phyloP scores from a whole-genome alignment of 148 eudicot species.

The Chenopodium suecicum region DNA sequence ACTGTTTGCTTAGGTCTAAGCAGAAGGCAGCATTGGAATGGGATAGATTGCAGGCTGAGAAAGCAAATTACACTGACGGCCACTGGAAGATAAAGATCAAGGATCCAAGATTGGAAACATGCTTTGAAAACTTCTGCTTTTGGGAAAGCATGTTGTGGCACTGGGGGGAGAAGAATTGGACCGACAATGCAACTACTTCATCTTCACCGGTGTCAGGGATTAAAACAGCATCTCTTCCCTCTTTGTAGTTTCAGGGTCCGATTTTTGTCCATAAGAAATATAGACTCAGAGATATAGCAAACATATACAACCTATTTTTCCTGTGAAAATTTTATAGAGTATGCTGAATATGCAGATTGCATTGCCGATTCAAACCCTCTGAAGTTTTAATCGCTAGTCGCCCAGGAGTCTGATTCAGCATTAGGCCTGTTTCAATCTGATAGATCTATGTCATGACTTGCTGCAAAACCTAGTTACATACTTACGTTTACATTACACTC shows the following conservation, averaged over 20 bases:
- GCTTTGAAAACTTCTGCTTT: slow-evolving; percentile 79
- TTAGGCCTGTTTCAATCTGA: no score
- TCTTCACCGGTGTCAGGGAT: slow-evolving; percentile 34
- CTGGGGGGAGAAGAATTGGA: slow-evolving; percentile 94
- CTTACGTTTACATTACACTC: no score
- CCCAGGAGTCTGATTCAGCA: background rate
- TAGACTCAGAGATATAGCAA: slow-evolving; percentile 23
- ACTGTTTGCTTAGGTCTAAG: slow-evolving; percentile 73
- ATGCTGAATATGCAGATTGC: background rate
- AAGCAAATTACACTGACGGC: slow-evolving; percentile 64
- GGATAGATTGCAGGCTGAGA: slow-evolving; percentile 81
- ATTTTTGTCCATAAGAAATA: background rate
- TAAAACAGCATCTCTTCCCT: slow-evolving; percentile 40
- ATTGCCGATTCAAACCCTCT: background rate
- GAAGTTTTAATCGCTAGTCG: background rate
- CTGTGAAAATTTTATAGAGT: background rate
- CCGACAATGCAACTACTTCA: slow-evolving; percentile 60
- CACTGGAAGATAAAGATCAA: slow-evolving; percentile 75
- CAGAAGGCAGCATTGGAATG: slow-evolving; percentile 83
- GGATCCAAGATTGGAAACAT: slow-evolving; percentile 59
- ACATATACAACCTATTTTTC: background rate
- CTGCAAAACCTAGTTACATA: no score
- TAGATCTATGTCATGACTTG: no score
- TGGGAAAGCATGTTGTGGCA: slow-evolving; percentile 99
- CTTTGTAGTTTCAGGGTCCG: slow-evolving; percentile 24